phyloP scores from a whole-genome alignment of 2,329 filamentous ascomycete genomes.

The Ramichloridium luteum region DNA sequence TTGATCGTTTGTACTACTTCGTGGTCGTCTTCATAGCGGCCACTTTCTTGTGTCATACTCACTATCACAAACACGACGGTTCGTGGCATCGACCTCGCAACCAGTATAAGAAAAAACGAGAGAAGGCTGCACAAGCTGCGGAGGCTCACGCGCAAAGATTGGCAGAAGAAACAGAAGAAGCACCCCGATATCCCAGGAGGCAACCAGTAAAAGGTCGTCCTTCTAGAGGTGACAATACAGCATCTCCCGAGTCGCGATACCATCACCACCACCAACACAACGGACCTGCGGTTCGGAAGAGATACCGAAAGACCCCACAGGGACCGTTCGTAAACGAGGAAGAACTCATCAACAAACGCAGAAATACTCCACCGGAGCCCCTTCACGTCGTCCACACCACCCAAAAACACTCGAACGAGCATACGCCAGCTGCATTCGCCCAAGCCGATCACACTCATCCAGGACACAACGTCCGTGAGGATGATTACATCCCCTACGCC shows the following conservation, averaged over 20 bases:
- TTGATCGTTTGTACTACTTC: constrained; percentile 21
- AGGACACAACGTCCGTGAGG: constrained; percentile 7
- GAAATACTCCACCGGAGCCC: constrained; percentile 4
- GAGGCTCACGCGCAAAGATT: constrained; percentile 1
- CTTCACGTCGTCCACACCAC: constrained; percentile 9
- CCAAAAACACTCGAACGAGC: constrained; percentile 3
- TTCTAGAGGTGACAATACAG: neutral
- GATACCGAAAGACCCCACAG: constrained; percentile 6
- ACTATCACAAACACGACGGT: constrained; percentile 17
- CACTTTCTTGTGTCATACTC: constrained; percentile 12
- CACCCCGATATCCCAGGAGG: neutral
- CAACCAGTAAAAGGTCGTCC: neutral
- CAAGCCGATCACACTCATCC: constrained; percentile 9
- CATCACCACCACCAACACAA: constrained; percentile 3
- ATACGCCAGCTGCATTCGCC: constrained; percentile 11
- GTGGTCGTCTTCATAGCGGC: constrained; percentile 11
- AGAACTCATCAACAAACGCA: constrained; percentile 3
- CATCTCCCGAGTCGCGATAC: neutral
- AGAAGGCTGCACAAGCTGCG: constrained; percentile 7
- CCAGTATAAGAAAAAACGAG: constrained; percentile 8
- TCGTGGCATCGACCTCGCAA: constrained; percentile 14
- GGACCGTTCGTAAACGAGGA: constrained; percentile 11
- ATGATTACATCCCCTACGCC: constrained; percentile 8
- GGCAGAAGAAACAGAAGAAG: neutral
- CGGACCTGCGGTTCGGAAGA: too few relatives aligned